These are phyloP conservation scores for Cerioporus squamosus DNA, from an alignment of 1,284 basidiomycete species.

Conservation along the genomic window DNA sequence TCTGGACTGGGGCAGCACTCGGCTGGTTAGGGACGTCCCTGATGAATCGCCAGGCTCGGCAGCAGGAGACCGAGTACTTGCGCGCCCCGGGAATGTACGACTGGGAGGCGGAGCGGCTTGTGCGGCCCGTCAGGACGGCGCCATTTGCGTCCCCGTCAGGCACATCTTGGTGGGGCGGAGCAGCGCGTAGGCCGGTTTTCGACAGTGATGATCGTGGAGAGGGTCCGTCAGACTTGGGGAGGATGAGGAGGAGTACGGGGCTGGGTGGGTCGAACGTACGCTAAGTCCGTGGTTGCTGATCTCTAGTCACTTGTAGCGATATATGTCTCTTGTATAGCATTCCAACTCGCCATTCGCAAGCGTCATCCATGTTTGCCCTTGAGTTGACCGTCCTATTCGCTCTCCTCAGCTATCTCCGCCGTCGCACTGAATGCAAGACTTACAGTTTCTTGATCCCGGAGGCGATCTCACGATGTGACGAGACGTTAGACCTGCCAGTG, in stretches of 20 bases:
- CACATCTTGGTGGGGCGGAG: constrained; percentile 9
- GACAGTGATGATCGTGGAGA: constrained; percentile 62
- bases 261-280: constrained; percentile 70
- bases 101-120: constrained; percentile 52
- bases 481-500: too few relatives aligned
- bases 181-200: constrained; percentile 18
- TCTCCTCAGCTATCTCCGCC: too few relatives aligned
- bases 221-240: constrained; percentile 67
- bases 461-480: too few relatives aligned
- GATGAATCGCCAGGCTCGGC: constrained; percentile 43
- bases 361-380: too few relatives aligned
- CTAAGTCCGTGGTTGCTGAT: constrained; percentile 20
- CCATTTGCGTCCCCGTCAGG: constrained; percentile 11
- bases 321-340: too few relatives aligned
- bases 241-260: constrained; percentile 70
- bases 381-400: too few relatives aligned
- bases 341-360: too few relatives aligned
- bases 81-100: constrained; percentile 45
- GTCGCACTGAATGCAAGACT: too few relatives aligned
- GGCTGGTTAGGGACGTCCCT: constrained; percentile 70
- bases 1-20: constrained; percentile 78
- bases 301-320: too few relatives aligned
- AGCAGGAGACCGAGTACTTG: constrained; percentile 11
- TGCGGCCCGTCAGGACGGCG: constrained; percentile 10
- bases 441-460: too few relatives aligned